These are phyloP conservation scores for Aspergillus fumigatiaffinis DNA, from an alignment of 2,329 filamentous ascomycete species.

Conservation along the genomic window DNA sequence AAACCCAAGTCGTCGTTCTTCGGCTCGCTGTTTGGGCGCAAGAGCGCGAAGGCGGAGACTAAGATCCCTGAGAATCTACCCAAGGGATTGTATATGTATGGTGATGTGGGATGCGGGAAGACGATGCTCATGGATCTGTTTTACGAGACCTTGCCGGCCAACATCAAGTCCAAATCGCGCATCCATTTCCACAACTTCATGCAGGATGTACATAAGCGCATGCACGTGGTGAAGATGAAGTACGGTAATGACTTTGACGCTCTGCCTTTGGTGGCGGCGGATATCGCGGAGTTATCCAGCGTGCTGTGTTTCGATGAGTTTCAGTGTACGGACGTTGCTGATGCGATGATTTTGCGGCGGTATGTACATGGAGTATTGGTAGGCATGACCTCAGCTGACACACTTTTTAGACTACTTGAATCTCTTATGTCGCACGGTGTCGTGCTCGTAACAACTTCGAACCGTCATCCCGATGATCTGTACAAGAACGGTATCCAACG, in stretches of 20 bases:
- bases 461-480: conserved; percentile 90
- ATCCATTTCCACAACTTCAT: conserved; percentile 99
- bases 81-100: conserved; percentile 88
- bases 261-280: conserved; percentile 88
- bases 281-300: conserved; percentile 78
- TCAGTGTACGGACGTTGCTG: conserved; percentile 95
- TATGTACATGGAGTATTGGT: conserved; percentile 28
- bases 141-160: conserved; percentile 81
- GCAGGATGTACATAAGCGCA: conserved; percentile 89
- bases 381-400: conserved; percentile 29
- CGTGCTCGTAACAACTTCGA: conserved; percentile 91
- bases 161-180: conserved; percentile 77
- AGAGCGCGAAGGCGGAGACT: conserved; percentile 26
- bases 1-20: conserved; percentile 52
- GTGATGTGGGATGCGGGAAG: conserved; percentile 95
- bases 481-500: conserved; percentile 98
- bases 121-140: conserved; percentile 99
- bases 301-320: conserved; percentile 98
- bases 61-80: conserved; percentile 70
- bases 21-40: conserved; percentile 41
- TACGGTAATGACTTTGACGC: conserved; percentile 87
- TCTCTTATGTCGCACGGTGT: conserved; percentile 94
- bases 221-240: conserved; percentile 85
- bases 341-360: conserved; percentile 93
- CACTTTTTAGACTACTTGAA: conserved; percentile 65